phyloP scores from a whole-genome alignment of 2,329 filamentous ascomycete species.

The Mycosphaerella arachidis region DNA sequence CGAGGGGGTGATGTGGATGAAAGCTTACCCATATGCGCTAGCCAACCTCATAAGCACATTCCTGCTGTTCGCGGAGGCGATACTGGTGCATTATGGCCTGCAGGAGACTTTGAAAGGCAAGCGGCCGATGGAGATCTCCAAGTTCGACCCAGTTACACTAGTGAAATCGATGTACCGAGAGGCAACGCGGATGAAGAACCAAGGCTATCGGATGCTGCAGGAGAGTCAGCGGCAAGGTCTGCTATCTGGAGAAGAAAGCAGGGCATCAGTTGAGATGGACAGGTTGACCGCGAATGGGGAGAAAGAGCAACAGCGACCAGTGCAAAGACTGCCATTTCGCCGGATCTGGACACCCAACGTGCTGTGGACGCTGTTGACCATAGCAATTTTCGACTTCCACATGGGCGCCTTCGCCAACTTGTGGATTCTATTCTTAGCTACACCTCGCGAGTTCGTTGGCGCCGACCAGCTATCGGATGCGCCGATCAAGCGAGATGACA shows the following conservation, averaged over 20 bases:
- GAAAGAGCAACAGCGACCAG: conserved; percentile 34
- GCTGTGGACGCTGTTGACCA: conserved; percentile 55
- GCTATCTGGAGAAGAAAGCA: conserved; percentile 26
- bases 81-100: conserved; percentile 55
- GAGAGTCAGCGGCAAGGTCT: conserved; percentile 30
- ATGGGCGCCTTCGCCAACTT: conserved; percentile 72
- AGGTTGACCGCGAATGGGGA: conserved; percentile 35
- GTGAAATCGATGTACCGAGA: conserved; percentile 18
- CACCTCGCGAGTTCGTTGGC: conserved; percentile 53
- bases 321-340: conserved; percentile 42
- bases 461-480: conserved; percentile 13
- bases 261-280: conserved; percentile 30
- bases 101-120: conserved; percentile 48
- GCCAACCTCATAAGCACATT: conserved; percentile 59
- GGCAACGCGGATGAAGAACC: conserved; percentile 22
- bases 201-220: conserved; percentile 28
- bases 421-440: conserved; percentile 72
- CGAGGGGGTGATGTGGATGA: conserved; percentile 57
- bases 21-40: conserved; percentile 57
- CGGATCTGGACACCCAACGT: conserved; percentile 53
- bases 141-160: conserved; percentile 25
- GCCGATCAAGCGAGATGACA: conserved; percentile 25
- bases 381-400: conserved; percentile 68
- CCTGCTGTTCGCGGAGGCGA: conserved; percentile 51
- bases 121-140: conserved; percentile 21